A percentile compares a stretch with the other conserved stretches of the same genome.
phyloP scores from a whole-genome alignment of 2,329 filamentous ascomycete genomes.

The Scedosporium aurantiacum region DNA sequence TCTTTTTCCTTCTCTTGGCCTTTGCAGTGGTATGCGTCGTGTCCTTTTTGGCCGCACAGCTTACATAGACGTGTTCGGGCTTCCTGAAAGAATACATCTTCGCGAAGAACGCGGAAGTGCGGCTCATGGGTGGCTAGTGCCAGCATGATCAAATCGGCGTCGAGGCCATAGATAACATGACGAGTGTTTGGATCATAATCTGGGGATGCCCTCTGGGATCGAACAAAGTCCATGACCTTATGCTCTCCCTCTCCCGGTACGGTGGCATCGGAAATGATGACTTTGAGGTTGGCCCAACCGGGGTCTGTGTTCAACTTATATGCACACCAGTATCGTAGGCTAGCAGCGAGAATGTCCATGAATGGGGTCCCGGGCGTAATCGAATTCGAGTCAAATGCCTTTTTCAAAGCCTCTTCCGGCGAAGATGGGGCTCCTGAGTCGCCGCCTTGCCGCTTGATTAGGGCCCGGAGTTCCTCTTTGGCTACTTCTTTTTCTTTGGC shows the following conservation, averaged over 20 bases:
- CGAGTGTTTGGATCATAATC: slow-evolving; percentile 93
- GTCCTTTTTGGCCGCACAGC: slow-evolving; percentile 84
- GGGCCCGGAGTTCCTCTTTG: slow-evolving; percentile 75
- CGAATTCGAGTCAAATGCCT: slow-evolving; percentile 78
- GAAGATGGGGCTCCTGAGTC: slow-evolving; percentile 34
- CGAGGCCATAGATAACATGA: slow-evolving; percentile 95
- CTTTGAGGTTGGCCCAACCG: slow-evolving; percentile 88
- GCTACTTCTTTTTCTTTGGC: slow-evolving; percentile 89
- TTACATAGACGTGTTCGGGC: slow-evolving; percentile 72
- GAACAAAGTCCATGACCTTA: slow-evolving; percentile 98
- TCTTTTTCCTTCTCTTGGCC: slow-evolving; percentile 69
- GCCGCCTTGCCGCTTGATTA: slow-evolving; percentile 69
- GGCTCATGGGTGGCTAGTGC: slow-evolving; percentile 95
- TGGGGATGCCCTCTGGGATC: slow-evolving; percentile 81
- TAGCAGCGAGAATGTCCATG: slow-evolving; percentile 89
- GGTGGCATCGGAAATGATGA: slow-evolving; percentile 97
- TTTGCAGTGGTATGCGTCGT: slow-evolving; percentile 76
- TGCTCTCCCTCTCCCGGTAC: slow-evolving; percentile 97
- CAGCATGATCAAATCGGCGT: slow-evolving; percentile 98
- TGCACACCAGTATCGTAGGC: slow-evolving; percentile 89
- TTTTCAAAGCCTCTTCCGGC: slow-evolving; percentile 54
- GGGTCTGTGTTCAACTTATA: slow-evolving; percentile 98
- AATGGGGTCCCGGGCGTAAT: slow-evolving; percentile 97
- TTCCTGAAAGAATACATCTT: slow-evolving; percentile 93
- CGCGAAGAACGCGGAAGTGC: slow-evolving; percentile 88